Conservation (phyloP, 805 yeast species). For the Saitoella complicata region DNA sequence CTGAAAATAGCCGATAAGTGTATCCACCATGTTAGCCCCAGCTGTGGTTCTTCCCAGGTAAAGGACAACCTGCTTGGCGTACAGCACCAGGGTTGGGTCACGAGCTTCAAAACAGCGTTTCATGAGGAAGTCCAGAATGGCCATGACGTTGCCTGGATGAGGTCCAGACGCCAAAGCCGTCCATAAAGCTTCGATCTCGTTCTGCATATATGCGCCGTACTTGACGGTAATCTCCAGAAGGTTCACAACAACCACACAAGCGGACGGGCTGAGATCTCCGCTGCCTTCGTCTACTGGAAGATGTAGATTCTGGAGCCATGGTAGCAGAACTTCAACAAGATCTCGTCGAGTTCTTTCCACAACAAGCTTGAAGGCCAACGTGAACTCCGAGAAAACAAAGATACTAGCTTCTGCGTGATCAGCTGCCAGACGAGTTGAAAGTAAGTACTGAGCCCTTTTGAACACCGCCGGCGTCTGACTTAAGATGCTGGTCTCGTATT, state of each 20-base stretch:
- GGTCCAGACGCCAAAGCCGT: conserved; percentile 72
- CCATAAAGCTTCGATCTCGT: conserved; percentile 91
- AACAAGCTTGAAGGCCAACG: conserved; percentile 50
- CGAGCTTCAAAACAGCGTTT: conserved; percentile 51
- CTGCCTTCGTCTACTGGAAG: conserved; percentile 32
- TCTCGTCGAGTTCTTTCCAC: conserved; percentile 51
- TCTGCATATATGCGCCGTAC: conserved; percentile 56
- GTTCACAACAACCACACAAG: conserved; percentile 61
- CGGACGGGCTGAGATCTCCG: conserved; percentile 25
- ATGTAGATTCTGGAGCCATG: conserved; percentile 83
- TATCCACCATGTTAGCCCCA: conserved; percentile 41
- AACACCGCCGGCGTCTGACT: conserved; percentile 69
- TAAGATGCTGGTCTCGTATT: conserved; percentile 52
- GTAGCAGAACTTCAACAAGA: conserved; percentile 60
- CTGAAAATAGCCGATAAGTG: conserved; percentile 51
- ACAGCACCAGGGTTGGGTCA: conserved; percentile 58
- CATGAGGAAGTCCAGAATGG: conserved; percentile 54
- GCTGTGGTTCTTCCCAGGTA: conserved; percentile 40
- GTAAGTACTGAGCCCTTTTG: conserved; percentile 67
- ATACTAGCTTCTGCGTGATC: conserved; percentile 42
- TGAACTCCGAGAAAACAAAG: conserved; percentile 52
- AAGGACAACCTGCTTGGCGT: conserved; percentile 66
- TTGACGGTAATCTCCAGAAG: conserved; percentile 71
- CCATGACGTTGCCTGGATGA: conserved; percentile 51
- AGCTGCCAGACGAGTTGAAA: conserved; percentile 56